Percentiles rank a stretch among this genome's conserved stretches.
Evolutionary conservation across 208 protist genomes (phyloP).

Genomic region (Strigomonas culicis): DNA sequence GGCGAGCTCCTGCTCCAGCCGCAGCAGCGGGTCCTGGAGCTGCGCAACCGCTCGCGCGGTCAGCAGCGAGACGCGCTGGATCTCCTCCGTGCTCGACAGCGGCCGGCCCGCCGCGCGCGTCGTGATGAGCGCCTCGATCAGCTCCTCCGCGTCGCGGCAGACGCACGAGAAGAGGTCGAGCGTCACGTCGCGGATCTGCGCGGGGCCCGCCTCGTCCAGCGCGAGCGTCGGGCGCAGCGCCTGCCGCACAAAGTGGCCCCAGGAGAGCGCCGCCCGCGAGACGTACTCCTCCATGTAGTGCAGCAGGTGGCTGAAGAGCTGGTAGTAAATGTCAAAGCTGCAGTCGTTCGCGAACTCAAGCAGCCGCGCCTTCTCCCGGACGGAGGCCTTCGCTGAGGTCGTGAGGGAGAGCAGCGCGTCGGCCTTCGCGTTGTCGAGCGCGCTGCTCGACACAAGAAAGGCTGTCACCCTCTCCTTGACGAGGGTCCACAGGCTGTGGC

Average conservation of each 20-base stretch:
- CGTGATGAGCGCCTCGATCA: constrained; percentile 28
- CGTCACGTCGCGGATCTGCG: constrained; percentile 11
- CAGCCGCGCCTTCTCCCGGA: constrained; percentile 28
- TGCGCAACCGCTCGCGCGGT: constrained; percentile 14
- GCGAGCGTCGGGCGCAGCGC: constrained; percentile 15
- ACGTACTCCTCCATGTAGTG: constrained; percentile 11
- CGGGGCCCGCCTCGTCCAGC: constrained; percentile 18
- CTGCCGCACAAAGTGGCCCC: constrained; percentile 50
- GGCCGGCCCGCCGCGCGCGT: constrained; percentile 15
- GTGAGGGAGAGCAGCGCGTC: constrained; percentile 51
- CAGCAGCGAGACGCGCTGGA: constrained; percentile 12
- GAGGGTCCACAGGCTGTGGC: constrained; percentile 27
- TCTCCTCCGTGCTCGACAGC: constrained; percentile 20
- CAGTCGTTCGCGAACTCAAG: constrained; percentile 27
- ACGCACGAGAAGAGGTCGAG: constrained; percentile 21
- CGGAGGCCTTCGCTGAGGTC: constrained; percentile 14
- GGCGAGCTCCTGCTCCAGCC: constrained; percentile 13
- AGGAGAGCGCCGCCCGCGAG: constrained; percentile 37
- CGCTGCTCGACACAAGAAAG: constrained; percentile 41
- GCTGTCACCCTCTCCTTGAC: constrained; percentile 44
- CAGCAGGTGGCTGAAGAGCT: background rate
- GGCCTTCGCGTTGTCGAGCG: constrained; percentile 50
- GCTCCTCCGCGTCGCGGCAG: constrained; percentile 27
- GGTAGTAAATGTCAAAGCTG: background rate
- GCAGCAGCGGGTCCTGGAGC: constrained; percentile 15